Evolutionary conservation across 2,329 filamentous ascomycete genomes (phyloP), one percentile per base, ranked within the genome.

Genomic region (Pseudonectria buxi): DNA sequence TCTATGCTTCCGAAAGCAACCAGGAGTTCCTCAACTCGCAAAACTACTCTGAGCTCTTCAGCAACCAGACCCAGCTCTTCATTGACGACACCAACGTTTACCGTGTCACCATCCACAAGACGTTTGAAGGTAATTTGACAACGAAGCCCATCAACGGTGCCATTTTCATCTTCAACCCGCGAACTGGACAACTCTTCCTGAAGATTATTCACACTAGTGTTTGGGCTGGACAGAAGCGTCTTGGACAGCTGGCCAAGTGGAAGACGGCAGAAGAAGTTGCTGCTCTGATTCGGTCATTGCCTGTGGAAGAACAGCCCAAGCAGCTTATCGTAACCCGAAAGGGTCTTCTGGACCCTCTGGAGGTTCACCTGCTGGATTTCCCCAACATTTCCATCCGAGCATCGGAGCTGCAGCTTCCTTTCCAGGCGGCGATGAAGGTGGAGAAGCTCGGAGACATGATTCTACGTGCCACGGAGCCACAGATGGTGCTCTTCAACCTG

Each of bases 361-460:
- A 98, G 61, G 92, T 98, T 12, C 94, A 98, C 58, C 63, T 98
- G 55, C 81, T 98, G 28, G 94, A 98, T 61, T 98, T 98, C 72
- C 92, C 92, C 36, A 98, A 98, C 60, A 98, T 98, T 48, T 95
- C 92, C 3, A 98, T 98, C 51, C 85, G 92, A 50, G 92, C 92
- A 10, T 98, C 92, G 1, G 92, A 98, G 63, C 68, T 98, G 50
- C 92, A 98, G 62, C 71, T 98, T 46, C 92, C 92, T 2, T 98
- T 98, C 84, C 94, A 98, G 64, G 92, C 92, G 36, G 94, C 94
- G 1, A 98, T 98, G 90, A 98, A 98, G 73, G 89, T 98, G 3
- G 92, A 98, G 67, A 98, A 98, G 64, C 76, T 98, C 30, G 94
- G 90, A 48, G 94, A 98, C 65, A 95, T 98, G 90, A 98, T 98